Conservation (phyloP, 352 stramenopile genomes). For the Phytophthora hibernalis region DNA sequence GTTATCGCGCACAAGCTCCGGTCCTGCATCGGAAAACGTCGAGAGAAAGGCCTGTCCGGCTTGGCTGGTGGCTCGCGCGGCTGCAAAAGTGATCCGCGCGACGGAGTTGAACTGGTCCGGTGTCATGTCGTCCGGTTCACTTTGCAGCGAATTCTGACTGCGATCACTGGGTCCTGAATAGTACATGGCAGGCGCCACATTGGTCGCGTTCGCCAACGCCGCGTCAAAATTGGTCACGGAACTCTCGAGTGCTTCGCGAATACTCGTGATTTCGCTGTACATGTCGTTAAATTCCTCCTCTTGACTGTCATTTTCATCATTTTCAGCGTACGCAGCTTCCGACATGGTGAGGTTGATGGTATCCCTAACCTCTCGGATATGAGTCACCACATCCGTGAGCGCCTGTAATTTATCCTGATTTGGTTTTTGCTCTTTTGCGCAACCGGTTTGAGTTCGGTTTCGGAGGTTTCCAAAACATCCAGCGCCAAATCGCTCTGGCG, state of each 20-base stretch:
- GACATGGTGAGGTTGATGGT: slow-evolving; percentile 77
- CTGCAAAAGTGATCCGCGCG: slow-evolving; percentile 70
- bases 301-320: slow-evolving; percentile 43
- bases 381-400: slow-evolving; percentile 64
- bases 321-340: slow-evolving; percentile 45
- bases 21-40: slow-evolving; percentile 48
- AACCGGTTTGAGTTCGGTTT: slow-evolving; percentile 31
- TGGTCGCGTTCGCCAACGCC: slow-evolving; percentile 52
- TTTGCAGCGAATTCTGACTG: slow-evolving; percentile 29
- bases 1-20: slow-evolving; percentile 12
- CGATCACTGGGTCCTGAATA: slow-evolving; percentile 37
- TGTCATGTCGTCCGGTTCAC: slow-evolving; percentile 44
- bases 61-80: slow-evolving; percentile 57
- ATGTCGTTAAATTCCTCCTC: slow-evolving; percentile 56
- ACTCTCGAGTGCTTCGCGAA: slow-evolving; percentile 60
- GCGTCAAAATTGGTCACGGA: slow-evolving; percentile 62
- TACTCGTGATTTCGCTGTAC: slow-evolving; percentile 60
- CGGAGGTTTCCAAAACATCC: slow-evolving; percentile 36
- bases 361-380: slow-evolving; percentile 70
- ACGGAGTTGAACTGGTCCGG: slow-evolving; percentile 66
- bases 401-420: slow-evolving; percentile 61
- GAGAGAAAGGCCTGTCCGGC: slow-evolving; percentile 69
- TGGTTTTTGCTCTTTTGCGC: slow-evolving; percentile 23
- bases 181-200: slow-evolving; percentile 42
- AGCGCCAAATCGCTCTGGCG: slow-evolving; percentile 45